Percentiles rank a stretch among this genome's conserved stretches.
These are phyloP conservation scores for Graphilbum sp. DNA, from an alignment of 2,329 filamentous ascomycete species.

Conservation along the genomic window DNA sequence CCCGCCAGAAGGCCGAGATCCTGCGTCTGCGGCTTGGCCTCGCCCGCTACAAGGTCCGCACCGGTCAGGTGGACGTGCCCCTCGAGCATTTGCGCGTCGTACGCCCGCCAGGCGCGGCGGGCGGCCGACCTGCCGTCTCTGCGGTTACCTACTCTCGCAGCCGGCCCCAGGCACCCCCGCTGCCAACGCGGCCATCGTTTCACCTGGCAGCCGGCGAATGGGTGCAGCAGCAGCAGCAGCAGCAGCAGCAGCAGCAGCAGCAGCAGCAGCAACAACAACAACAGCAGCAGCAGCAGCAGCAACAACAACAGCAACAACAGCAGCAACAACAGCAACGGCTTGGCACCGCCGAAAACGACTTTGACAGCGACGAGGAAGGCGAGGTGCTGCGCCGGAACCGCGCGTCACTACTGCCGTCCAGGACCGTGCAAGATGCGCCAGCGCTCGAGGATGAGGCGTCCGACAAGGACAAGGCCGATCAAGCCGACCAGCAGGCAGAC, in stretches of 20 bases:
- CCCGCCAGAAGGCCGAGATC: conserved; percentile 46
- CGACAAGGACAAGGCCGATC: neutral
- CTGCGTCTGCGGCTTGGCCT: conserved; percentile 53
- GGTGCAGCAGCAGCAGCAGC: conserved; percentile 4
- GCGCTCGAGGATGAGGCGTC: neutral
- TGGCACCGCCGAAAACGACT: neutral
- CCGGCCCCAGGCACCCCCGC: conserved; percentile 1
- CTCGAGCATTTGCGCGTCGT: conserved; percentile 39
- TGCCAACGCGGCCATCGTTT: conserved; percentile 10
- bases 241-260: neutral
- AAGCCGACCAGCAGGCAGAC: neutral
- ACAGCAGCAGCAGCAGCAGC: neutral
- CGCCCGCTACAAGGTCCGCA: conserved; percentile 60
- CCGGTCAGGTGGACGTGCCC: conserved; percentile 51
- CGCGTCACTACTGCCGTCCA: neutral
- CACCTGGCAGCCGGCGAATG: conserved; percentile 1
- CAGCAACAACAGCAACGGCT: neutral
- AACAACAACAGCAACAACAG: neutral
- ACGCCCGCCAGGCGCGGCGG: conserved; percentile 6
- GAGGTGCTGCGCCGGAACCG: neutral
- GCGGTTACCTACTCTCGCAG: conserved; percentile 3
- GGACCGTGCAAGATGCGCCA: neutral
- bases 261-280: neutral
- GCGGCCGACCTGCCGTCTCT: no score
- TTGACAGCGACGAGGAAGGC: conserved; percentile 1